Evolutionary conservation across 352 stramenopile species (phyloP).

Genomic region (Pythium pyrilobum): DNA sequence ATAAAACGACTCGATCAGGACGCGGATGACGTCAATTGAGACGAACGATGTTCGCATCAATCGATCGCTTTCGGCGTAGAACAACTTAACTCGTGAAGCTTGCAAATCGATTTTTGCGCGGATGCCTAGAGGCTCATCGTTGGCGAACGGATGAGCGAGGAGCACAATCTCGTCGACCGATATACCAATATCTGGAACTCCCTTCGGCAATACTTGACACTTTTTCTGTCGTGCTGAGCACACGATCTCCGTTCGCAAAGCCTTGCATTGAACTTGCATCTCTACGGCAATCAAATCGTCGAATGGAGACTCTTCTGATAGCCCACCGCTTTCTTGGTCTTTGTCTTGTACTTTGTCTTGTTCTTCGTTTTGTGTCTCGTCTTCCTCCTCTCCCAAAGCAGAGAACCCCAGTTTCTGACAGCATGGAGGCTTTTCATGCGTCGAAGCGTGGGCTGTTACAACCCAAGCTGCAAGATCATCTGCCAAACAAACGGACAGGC

Average conservation of each 20-base stretch:
- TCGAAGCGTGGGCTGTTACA: neutral
- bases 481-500: neutral
- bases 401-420: no score
- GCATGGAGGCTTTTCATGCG: no score
- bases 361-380: neutral
- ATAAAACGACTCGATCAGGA: slow-evolving; percentile 50
- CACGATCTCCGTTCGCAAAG: slow-evolving; percentile 36
- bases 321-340: neutral
- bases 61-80: slow-evolving; percentile 20
- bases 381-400: neutral
- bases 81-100: slow-evolving; percentile 47
- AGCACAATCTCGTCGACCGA: slow-evolving; percentile 52
- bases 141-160: slow-evolving; percentile 45
- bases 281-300: slow-evolving; percentile 21
- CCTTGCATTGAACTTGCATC: slow-evolving; percentile 59
- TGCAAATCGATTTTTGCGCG: slow-evolving; percentile 65
- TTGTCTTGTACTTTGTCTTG: neutral
- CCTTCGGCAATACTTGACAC: slow-evolving; percentile 41
- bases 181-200: slow-evolving; percentile 41
- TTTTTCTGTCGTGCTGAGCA: slow-evolving; percentile 25
- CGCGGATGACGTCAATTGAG: slow-evolving; percentile 56
- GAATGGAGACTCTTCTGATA: neutral
- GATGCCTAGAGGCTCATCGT: slow-evolving; percentile 44
- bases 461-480: slow-evolving; percentile 7
- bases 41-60: slow-evolving; percentile 35